Evolutionary conservation across 495 filamentous ascomycete genomes (phyloP).

Genomic region (Lophiostoma macrostomum): DNA sequence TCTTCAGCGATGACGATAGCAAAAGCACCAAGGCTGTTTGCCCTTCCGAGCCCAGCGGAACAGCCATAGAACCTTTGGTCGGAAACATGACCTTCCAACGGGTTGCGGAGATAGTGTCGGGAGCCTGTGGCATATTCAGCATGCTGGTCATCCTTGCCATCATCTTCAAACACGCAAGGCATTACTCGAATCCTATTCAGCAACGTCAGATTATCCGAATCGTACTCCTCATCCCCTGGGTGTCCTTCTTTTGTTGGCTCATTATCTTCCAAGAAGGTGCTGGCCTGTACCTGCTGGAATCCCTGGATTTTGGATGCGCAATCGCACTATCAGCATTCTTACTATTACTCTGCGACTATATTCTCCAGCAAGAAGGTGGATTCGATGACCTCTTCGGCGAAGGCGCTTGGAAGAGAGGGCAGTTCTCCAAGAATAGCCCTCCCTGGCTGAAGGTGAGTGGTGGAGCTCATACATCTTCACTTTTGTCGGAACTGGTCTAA

Average conservation of each 20-base stretch:
- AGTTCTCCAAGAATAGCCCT: constrained; percentile 11
- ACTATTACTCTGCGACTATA: constrained; percentile 24
- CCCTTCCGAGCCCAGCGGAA: constrained; percentile 7
- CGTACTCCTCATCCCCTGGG: constrained; percentile 19
- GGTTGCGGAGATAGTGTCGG: constrained; percentile 16
- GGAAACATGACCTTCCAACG: constrained; percentile 15
- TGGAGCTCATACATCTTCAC: neutral
- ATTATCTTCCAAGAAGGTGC: constrained; percentile 6
- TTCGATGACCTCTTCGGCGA: constrained; percentile 23
- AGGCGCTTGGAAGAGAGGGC: constrained; percentile 2
- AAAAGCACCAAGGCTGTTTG: constrained; percentile 4
- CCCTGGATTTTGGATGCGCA: constrained; percentile 19
- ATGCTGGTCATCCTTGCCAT: constrained; percentile 1
- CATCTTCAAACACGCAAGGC: constrained; percentile 11
- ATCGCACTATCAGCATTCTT: constrained; percentile 21
- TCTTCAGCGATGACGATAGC: constrained; percentile 5
- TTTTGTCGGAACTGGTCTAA: neutral
- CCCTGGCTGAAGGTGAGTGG: constrained; percentile 24
- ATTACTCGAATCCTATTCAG: constrained; percentile 25
- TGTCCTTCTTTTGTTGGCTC: constrained; percentile 15
- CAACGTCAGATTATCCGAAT: constrained; percentile 32
- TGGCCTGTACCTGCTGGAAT: constrained; percentile 15
- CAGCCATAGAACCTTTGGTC: constrained; percentile 19
- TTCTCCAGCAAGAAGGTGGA: constrained; percentile 8
- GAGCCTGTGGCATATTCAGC: constrained; percentile 5